Evolutionary conservation across 805 yeast species (phyloP).

Genomic region (Starmera pachycereana): DNA sequence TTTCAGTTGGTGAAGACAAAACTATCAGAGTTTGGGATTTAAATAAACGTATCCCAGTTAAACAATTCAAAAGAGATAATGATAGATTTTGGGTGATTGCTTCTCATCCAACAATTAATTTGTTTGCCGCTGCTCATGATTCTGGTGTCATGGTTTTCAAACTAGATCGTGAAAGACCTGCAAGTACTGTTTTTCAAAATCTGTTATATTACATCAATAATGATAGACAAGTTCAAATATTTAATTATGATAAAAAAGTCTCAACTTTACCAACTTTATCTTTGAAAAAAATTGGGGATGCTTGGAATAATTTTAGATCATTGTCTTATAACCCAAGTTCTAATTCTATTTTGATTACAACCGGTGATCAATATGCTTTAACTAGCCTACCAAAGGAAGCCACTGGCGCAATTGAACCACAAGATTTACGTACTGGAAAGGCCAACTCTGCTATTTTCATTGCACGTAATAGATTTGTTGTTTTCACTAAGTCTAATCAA

Average conservation of each 20-base stretch:
- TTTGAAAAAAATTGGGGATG: conserved; percentile 71
- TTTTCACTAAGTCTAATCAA: conserved; percentile 53
- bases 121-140: conserved; percentile 96
- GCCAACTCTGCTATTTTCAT: conserved; percentile 85
- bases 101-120: conserved; percentile 80
- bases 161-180: conserved; percentile 95
- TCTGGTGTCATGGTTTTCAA: conserved; percentile 97
- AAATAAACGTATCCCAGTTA: conserved; percentile 85
- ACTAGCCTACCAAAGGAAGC: conserved; percentile 75
- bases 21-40: conserved; percentile 96
- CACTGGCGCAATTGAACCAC: conserved; percentile 90
- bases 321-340: conserved; percentile 91
- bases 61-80: conserved; percentile 86
- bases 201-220: conserved; percentile 66
- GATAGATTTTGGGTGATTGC: conserved; percentile 93
- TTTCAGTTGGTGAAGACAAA: conserved; percentile 93
- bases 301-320: conserved; percentile 79
- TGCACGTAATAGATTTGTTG: conserved; percentile 90
- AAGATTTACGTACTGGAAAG: conserved; percentile 66
- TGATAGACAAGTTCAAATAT: conserved; percentile 79
- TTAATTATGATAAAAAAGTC: conserved; percentile 55
- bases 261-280: conserved; percentile 71
- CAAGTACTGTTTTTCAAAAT: conserved; percentile 65
- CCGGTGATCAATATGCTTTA: conserved; percentile 68
- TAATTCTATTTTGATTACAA: conserved; percentile 72